Evolutionary conservation across 257 asterid genomes (phyloP), one percentile per base, ranked within the genome.

Genomic region (Oldenlandia corymbosa): DNA sequence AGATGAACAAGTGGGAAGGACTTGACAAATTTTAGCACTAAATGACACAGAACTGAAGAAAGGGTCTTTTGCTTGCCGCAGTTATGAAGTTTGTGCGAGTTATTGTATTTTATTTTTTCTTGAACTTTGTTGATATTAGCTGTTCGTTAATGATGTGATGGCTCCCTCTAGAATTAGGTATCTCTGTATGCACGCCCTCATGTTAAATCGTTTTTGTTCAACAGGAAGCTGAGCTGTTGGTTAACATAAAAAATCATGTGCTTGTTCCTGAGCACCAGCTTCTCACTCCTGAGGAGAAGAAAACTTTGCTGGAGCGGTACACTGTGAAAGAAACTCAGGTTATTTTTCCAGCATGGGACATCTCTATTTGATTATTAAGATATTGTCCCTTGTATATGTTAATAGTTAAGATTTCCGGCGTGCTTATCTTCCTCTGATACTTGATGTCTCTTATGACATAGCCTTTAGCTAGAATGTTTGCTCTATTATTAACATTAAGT

Each of bases 251-350:
- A 74, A 79, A 88, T 11, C 96, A 91, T 42, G 87, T 81, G 65
- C 94, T 91, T 66, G 88, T 86, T 57, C 96, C 95, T 3, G 84
- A 81, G 79, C 98, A 91, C 67, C 88, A 84, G 80, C 61, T 87
- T 67, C 92, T 88, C 16, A 68, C 80, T 9, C 58, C 75, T 21
- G 95, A 79, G 56, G 95, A 91, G 76, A 88, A 91, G 84, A 91
- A 83, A 67, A 79, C 88, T 16, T 67, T 91, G 79, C 83, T 88
- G 53, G 95, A 86, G 64, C 74, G 89, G 81, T 88, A 91, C 74
- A 88, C 95, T 0, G 92, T 91, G 74, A 91, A 88, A 64, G 96
- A 88, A 70, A 85, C 93, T 21, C 96, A 88, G 96, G 96, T 87
- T 71, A 39, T 76, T 69, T 72, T 24, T 37, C 37, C n/a, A 24